These are phyloP conservation scores for Stagonosporopsis rhizophila DNA, from an alignment of 2,329 filamentous ascomycete genomes.

Conservation along the genomic window DNA sequence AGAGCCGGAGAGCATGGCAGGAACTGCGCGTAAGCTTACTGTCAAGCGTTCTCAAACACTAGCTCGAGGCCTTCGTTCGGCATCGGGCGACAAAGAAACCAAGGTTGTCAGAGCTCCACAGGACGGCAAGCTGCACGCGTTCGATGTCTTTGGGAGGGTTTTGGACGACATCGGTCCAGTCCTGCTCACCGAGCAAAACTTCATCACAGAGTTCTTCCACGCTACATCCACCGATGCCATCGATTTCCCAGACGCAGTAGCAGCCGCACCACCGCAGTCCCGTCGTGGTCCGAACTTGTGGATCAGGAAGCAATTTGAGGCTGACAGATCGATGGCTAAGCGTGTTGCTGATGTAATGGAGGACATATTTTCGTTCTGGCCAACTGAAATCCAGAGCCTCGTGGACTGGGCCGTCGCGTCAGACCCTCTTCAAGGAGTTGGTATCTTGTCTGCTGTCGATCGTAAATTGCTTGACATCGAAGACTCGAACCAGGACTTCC, in stretches of 20 bases:
- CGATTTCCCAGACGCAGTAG: conserved; percentile 85
- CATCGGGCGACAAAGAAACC: conserved; percentile 66
- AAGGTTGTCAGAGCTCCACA: conserved; percentile 63
- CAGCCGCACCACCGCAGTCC: conserved; percentile 68
- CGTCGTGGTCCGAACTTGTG: conserved; percentile 76
- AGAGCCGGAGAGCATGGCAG: conserved; percentile 72
- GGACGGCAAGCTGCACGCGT: conserved; percentile 73
- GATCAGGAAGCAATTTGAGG: conserved; percentile 80
- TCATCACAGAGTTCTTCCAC: conserved; percentile 96
- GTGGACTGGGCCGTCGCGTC: conserved; percentile 82
- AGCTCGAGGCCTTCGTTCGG: conserved; percentile 74
- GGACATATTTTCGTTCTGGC: conserved; percentile 82
- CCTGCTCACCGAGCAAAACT: conserved; percentile 94
- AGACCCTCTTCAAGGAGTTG: conserved; percentile 90
- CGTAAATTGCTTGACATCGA: conserved; percentile 79
- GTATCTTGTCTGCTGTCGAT: conserved; percentile 81
- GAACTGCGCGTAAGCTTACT: conserved; percentile 84
- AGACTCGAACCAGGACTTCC: conserved; percentile 92
- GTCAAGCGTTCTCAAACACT: conserved; percentile 93
- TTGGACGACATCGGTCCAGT: conserved; percentile 83
- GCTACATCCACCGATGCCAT: conserved; percentile 80
- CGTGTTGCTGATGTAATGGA: conserved; percentile 88
- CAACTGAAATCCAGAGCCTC: conserved; percentile 77
- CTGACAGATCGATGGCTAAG: conserved; percentile 84
- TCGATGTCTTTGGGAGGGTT: conserved; percentile 80